Evolutionary conservation across 257 asterid genomes (phyloP), one percentile per base, ranked within the genome.

Genomic region (Vinca minor): DNA sequence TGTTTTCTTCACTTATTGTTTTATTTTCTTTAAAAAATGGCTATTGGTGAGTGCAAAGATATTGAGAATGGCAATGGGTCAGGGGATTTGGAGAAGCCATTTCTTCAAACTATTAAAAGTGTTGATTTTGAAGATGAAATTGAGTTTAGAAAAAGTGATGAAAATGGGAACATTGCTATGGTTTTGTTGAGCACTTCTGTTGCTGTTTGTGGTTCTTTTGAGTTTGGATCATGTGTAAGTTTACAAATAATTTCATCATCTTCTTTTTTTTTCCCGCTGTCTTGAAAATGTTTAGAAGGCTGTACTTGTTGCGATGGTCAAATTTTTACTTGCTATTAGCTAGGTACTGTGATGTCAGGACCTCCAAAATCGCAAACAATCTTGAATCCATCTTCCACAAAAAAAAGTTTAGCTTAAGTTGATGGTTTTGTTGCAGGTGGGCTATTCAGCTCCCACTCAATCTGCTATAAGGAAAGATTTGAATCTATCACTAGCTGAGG

Each of bases 221-320:
- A 88, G 65, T 88, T 91, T 64, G 98, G 98, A 76, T 80, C 89
- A 39, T 91, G 98, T 72, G 96, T 90, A 85, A 78, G 95, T 82
- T 49, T 17, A 13, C 11, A 8, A 8, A 21, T 6, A 26, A n/a
- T 52, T 1, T 20, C 12, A 25, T 31, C n/a, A n/a, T 41, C 18
- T 17, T 61, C 18, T 6, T 7, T 20, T 23, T 35, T 5, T 46
- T 8, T 59, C 21, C 7, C 20, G 28, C 5, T 63, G 7, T 56
- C 15, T 10, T 2, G 28, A 20, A 4, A 60, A 65, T 64, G 47
- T 56, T 53, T 50, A 8, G 8, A 45, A 42, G 18, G 34, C 47
- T n/a, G 9, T 35, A 12, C 35, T 34, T 18, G 21, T 59, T n/a
- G 3, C 20, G 49, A 67, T 20, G 12, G 59, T 44, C 36, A n/a